Evolutionary conservation across 2,329 filamentous ascomycete species (phyloP), one percentile per base, ranked within the genome.

Genomic region (Didymella exigua): DNA sequence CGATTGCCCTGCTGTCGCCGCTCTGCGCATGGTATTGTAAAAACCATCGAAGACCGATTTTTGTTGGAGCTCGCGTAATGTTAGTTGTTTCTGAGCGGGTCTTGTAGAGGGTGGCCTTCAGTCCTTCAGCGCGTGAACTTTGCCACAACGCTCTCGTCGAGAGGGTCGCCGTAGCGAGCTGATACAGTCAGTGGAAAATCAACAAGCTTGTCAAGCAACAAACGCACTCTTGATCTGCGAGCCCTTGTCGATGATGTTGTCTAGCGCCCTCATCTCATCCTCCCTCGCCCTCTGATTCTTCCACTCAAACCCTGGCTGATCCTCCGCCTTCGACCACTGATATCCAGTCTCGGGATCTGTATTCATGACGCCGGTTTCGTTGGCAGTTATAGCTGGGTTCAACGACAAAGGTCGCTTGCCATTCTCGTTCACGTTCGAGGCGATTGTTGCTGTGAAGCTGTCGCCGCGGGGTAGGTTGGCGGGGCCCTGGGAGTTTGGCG

Each of bases 401-500:
- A 59, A 33, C 4, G 64, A 66, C 9, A 66, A 44, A 16, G 70
- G 67, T 18, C 74, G 67, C 57, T 76, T 76, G 26, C 73, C 74
- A 56, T 76, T 76, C 4, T 68, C 69, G 57, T 76, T 76, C 38
- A 75, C 61, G 9, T 63, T 59, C 3, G 68, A 63, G 11, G 59
- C 53, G 30, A 65, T 58, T 14, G 58, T 60, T 21, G 64, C 56
- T 23, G 59, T 43, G 45, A 60, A 52, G 50, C 47, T 52, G 18
- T 67, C 62, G 40, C 68, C 66, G 45, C 66, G 70, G 41, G 64
- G 44, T 19, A 64, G 56, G 11, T 57, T 40, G 30, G 63, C 42
- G 37, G 67, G 61, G 44, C 64, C 69, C 63, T 84, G 82, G 1
- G 82, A 84, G 49, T 80, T 79, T 21, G 83, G 82, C 30, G 83